phyloP scores from a whole-genome alignment of 352 stramenopile genomes.

The Phytophthora ramorum region DNA sequence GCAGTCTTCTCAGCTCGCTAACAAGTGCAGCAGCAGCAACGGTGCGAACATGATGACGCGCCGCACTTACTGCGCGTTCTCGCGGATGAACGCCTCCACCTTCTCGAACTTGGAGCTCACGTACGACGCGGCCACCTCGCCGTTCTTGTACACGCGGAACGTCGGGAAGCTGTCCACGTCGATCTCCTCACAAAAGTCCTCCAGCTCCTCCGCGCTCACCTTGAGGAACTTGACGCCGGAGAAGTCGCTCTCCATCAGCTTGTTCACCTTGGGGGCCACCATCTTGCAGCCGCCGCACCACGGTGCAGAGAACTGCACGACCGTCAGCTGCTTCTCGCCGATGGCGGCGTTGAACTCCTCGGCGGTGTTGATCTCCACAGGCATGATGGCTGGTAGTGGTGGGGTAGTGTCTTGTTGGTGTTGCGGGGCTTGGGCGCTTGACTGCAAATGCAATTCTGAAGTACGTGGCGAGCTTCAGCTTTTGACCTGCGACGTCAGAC shows the following conservation, averaged over 20 bases:
- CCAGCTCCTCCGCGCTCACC: conserved; percentile 73
- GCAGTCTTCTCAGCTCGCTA: background rate
- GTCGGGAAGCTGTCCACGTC: conserved; percentile 82
- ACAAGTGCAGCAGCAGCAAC: background rate
- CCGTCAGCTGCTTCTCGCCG: conserved; percentile 54
- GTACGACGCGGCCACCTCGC: conserved; percentile 71
- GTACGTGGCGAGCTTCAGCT: conserved; percentile 21
- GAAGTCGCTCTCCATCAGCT: conserved; percentile 66
- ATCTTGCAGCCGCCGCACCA: conserved; percentile 85
- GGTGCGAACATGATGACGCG: background rate
- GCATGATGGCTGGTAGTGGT: conserved; percentile 21
- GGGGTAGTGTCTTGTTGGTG: too few species aligned
- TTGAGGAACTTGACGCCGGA: conserved; percentile 70
- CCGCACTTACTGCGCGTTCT: conserved; percentile 39
- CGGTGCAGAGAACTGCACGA: conserved; percentile 72
- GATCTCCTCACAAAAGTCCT: conserved; percentile 80
- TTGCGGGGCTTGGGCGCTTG: conserved; percentile 1
- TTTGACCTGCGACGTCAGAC: conserved; percentile 36
- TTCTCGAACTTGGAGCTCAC: conserved; percentile 85
- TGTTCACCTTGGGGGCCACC: conserved; percentile 64
- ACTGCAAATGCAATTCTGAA: conserved; percentile 37
- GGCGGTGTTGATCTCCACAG: conserved; percentile 51
- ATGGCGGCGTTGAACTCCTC: conserved; percentile 61
- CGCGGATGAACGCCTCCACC: conserved; percentile 77
- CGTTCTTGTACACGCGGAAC: conserved; percentile 82